Base-by-base conservation (phyloP, 306 rosid species). In the Luffa acutangula region DNA sequence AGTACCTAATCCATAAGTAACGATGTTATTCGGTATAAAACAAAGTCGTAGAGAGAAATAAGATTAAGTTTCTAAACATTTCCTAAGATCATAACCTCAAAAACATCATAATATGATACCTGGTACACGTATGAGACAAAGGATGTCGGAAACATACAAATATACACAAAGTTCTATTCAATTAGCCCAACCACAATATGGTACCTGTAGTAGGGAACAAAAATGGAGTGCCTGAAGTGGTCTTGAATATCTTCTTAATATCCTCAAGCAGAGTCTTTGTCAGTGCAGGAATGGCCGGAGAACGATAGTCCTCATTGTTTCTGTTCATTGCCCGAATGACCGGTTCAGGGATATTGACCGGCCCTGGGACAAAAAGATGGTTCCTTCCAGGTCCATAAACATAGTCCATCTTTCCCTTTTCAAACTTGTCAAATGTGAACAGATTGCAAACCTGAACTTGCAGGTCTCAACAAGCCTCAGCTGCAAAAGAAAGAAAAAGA, bases 321-420 rank as follows among this genome's bases (percentile, higher is more conserved):
- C 99, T 73, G 88, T 87, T 91, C 99, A 96, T 96, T 1, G 99
- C 94, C 52, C 99, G 90, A 37, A 93, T 81, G 84, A 96, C 93
- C 12, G 84, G 92, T 57, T 96, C 99, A 0, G 98, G 99, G 83
- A 96, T 93, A 87, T 96, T 96, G 78, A 96, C 99, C 0, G 99
- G 99, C 85, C 99, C 99, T 2, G 99, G 99, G 72, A 96, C 99
- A 82, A 96, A 96, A 84, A 96, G 98, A 80, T 96, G 99, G 94
- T 93, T 83, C 78, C 87, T 91, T 87, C 99, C 99, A 39, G 99
- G 98, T 86, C 79, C 99, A 87, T 96, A 67, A 5, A 90, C 78
- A 37, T 90, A 78, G 81, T 96, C 99, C 99, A 96, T 96, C 81
- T 91, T 85, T 49, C 58, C 81, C 83, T 71, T 81, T 81, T 83